A percentile compares a stretch with the other conserved stretches of the same genome.
These are phyloP conservation scores for Cutaneotrichosporon sp. DNA, from an alignment of 1,284 basidiomycete species.

Conservation along the genomic window DNA sequence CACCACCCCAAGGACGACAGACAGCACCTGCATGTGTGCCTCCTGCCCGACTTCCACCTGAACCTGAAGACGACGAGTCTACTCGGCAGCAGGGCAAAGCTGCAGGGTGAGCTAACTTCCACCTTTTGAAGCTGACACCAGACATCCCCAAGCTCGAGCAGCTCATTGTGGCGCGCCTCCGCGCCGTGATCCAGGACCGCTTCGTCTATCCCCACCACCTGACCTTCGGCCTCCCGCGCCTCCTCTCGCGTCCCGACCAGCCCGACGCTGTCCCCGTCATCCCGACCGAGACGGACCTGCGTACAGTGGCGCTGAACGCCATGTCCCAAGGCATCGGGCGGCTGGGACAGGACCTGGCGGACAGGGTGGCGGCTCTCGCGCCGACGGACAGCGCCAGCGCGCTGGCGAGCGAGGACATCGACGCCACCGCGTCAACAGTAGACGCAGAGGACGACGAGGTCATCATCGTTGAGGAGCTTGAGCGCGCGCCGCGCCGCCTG, in stretches of 20 bases:
- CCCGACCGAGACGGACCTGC: slow-evolving; percentile 18
- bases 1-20: slow-evolving; percentile 43
- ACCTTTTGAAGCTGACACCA: slow-evolving; percentile 18
- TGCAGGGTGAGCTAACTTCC: slow-evolving; percentile 53
- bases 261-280: slow-evolving; percentile 12
- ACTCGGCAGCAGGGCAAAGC: slow-evolving; percentile 60
- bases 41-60: slow-evolving; percentile 61
- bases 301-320: slow-evolving; percentile 11
- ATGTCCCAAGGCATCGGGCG: slow-evolving; percentile 19
- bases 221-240: slow-evolving; percentile 54
- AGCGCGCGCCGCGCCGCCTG: slow-evolving; percentile 8
- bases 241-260: slow-evolving; percentile 35
- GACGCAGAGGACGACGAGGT: slow-evolving; percentile 10
- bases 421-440: background rate
- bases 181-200: slow-evolving; percentile 57
- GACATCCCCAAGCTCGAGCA: slow-evolving; percentile 64
- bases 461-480: slow-evolving; percentile 22
- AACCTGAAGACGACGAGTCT: slow-evolving; percentile 59
- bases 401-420: slow-evolving; percentile 8
- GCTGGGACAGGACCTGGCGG: slow-evolving; percentile 19
- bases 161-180: slow-evolving; percentile 57
- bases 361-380: slow-evolving; percentile 14
- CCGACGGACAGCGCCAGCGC: slow-evolving; percentile 19
- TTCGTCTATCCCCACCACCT: slow-evolving; percentile 58
- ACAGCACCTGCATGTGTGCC: slow-evolving; percentile 57